Evolutionary conservation across 2,329 filamentous ascomycete species (phyloP).

Genomic region (Pseudogymnoascus verrucosus): DNA sequence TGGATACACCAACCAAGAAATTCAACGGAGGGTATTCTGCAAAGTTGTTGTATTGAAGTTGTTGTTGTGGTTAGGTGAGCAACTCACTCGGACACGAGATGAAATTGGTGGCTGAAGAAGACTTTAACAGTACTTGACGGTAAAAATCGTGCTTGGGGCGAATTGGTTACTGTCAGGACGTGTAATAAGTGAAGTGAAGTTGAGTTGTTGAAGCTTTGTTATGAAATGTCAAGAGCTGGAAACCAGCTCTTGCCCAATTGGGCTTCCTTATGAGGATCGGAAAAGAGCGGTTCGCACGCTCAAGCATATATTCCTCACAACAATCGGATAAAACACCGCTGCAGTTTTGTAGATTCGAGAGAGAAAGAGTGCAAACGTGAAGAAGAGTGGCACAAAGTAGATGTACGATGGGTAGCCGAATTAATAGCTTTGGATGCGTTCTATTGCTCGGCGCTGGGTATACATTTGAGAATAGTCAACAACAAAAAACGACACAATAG

Average conservation of each 20-base stretch:
- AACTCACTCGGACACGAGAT: background rate
- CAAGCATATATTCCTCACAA: background rate
- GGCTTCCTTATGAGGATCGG: background rate
- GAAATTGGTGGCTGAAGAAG: background rate
- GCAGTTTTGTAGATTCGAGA: background rate
- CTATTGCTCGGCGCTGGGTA: background rate
- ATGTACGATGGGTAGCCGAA: background rate
- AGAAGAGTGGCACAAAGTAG: background rate
- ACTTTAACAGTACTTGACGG: background rate
- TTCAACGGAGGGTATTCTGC: background rate
- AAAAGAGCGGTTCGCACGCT: background rate
- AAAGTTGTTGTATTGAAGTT: background rate
- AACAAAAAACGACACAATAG: background rate
- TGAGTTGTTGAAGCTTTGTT: background rate
- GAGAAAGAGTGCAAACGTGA: background rate
- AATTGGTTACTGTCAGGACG: background rate
- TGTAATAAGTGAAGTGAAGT: background rate
- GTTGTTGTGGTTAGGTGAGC: background rate
- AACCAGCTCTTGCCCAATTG: slow-evolving; percentile 1
- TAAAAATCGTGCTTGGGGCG: background rate
- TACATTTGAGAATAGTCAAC: background rate
- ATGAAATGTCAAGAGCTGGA: background rate
- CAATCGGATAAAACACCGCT: background rate
- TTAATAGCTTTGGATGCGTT: background rate
- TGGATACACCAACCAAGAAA: background rate